Evolutionary conservation across 768 basidiomycete genomes (phyloP).

Genomic region (Serendipita sp.): DNA sequence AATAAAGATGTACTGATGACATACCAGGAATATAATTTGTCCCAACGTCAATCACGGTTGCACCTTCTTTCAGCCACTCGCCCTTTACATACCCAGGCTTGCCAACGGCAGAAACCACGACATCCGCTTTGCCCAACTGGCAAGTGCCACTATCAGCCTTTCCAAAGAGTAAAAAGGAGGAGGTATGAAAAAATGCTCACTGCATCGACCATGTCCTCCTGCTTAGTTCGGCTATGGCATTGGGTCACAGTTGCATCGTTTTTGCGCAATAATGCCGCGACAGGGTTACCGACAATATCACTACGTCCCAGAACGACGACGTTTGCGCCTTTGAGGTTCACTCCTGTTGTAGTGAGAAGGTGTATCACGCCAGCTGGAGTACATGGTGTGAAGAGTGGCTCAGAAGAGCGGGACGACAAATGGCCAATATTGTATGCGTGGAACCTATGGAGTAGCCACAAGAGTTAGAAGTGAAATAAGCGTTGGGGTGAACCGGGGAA

Average conservation of each 20-base stretch:
- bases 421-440: conserved; percentile 98
- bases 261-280: conserved; percentile 76
- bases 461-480: not conserved
- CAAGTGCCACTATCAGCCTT: not conserved
- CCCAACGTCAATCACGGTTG: conserved; percentile 92
- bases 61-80: conserved; percentile 89
- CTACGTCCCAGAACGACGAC: conserved; percentile 91
- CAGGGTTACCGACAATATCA: conserved; percentile 95
- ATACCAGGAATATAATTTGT: conserved; percentile 88
- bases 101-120: conserved; percentile 94
- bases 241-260: conserved; percentile 94
- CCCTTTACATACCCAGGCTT: conserved; percentile 81
- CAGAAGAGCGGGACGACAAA: conserved; percentile 75
- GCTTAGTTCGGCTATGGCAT: conserved; percentile 75
- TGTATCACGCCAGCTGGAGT: conserved; percentile 88
- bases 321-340: conserved; percentile 58
- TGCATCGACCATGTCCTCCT: conserved; percentile 52
- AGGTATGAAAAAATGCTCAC: conserved; percentile 28
- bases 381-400: conserved; percentile 85
- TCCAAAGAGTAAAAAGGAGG: not conserved
- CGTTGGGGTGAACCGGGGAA: not conserved
- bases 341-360: conserved; percentile 75
- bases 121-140: conserved; percentile 74
- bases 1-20: conserved; percentile 8
- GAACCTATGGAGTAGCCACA: conserved; percentile 38